Conservation (phyloP, 352 stramenopile species). For the Pythium phragmitis region DNA sequence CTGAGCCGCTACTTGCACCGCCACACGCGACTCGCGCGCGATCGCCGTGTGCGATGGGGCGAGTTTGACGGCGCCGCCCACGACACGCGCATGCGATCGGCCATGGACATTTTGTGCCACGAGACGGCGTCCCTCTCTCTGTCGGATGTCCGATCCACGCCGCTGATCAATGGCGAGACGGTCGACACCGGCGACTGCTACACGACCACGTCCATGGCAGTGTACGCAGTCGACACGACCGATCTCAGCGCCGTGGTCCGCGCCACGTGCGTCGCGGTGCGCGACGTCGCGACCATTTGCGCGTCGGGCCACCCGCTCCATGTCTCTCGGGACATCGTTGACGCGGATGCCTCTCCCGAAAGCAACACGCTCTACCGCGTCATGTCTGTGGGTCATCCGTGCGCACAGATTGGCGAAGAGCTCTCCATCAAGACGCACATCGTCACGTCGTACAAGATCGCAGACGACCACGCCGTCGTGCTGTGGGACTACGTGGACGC, state of each 20-base stretch:
- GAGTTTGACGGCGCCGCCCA: not conserved
- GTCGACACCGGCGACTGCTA: not conserved
- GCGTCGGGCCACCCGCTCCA: not conserved
- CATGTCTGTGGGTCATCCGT: not conserved
- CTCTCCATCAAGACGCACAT: slow-evolving; percentile 22
- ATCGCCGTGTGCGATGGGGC: not conserved
- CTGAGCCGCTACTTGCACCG: slow-evolving; percentile 13
- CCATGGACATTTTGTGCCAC: slow-evolving; percentile 7
- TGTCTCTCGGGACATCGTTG: not conserved
- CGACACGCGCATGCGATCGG: not conserved
- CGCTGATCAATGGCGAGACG: not conserved
- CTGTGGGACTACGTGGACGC: slow-evolving; percentile 41
- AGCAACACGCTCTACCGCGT: slow-evolving; percentile 9
- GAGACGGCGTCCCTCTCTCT: slow-evolving; percentile 9
- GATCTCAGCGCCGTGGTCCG: slow-evolving; percentile 4
- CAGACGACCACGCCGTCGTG: slow-evolving; percentile 33
- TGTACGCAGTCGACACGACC: slow-evolving; percentile 9
- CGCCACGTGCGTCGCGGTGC: slow-evolving; percentile 10
- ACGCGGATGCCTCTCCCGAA: slow-evolving; percentile 1
- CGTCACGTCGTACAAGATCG: slow-evolving; percentile 31
- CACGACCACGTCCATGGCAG: not conserved
- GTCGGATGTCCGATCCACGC: not conserved
- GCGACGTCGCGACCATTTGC: slow-evolving; percentile 8
- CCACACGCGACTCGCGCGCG: slow-evolving; percentile 15
- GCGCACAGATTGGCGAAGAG: not conserved